A percentile compares a stretch with the other conserved stretches of the same genome.
phyloP scores from a whole-genome alignment of 225 moss, liverwort and hornwort species.

The Polytrichum formosum region DNA sequence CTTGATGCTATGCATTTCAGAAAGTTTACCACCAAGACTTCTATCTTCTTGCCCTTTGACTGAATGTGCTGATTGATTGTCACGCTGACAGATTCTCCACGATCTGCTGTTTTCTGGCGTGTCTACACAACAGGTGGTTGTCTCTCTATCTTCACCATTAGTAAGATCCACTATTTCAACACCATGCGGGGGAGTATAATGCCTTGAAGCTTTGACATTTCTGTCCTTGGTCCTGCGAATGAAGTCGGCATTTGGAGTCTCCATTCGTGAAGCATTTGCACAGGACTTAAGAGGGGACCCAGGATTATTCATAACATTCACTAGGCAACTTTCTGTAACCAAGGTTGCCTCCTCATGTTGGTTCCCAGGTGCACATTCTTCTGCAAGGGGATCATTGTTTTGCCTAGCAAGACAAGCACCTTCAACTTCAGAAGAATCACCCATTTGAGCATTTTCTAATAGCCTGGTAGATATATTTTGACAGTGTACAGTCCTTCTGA shows the following conservation, averaged over 20 bases:
- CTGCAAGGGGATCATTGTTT: not conserved
- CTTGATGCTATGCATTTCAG: not conserved
- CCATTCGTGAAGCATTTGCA: conserved; percentile 1
- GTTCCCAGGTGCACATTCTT: not conserved
- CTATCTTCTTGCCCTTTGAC: conserved; percentile 2
- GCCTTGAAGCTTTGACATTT: not conserved
- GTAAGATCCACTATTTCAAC: not conserved
- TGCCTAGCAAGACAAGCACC: conserved; percentile 4
- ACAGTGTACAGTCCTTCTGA: no score
- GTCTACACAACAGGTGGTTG: not conserved
- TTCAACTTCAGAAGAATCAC: not conserved
- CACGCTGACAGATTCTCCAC: conserved; percentile 1
- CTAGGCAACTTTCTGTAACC: not conserved
- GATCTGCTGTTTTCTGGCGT: not conserved
- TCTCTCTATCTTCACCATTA: not conserved
- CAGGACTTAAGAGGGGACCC: not conserved
- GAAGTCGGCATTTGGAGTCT: not conserved
- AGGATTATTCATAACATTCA: not conserved
- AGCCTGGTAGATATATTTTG: not conserved
- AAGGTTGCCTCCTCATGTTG: conserved; percentile 4
- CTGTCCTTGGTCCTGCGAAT: not conserved
- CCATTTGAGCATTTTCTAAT: not conserved
- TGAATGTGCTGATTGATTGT: not conserved
- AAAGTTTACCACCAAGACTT: not conserved
- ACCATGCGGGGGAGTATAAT: not conserved